Evolutionary conservation across 2,329 filamentous ascomycete species (phyloP).

Genomic region (Diaporthe eres): DNA sequence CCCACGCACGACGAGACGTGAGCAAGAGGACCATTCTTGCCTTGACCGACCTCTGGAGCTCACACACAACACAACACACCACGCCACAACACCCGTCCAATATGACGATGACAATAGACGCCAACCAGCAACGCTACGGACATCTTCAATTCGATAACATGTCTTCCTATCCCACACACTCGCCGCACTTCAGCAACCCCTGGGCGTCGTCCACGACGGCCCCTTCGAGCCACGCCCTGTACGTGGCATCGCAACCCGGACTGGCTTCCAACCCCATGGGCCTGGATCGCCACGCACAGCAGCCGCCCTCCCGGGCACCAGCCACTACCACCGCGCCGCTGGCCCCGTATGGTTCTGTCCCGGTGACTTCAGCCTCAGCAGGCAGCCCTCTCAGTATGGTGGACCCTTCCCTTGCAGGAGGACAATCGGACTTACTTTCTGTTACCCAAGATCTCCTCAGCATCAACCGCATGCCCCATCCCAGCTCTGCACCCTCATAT

Average conservation of each 20-base stretch:
- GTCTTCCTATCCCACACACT: slow-evolving; percentile 74
- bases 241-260: slow-evolving; percentile 66
- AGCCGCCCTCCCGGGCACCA: slow-evolving; percentile 60
- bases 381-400: slow-evolving; percentile 74
- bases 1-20: slow-evolving; percentile 43
- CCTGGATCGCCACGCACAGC: slow-evolving; percentile 68
- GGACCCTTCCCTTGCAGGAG: slow-evolving; percentile 68
- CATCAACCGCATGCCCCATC: slow-evolving; percentile 74
- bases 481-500: slow-evolving; percentile 75
- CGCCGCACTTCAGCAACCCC: slow-evolving; percentile 89
- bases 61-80: slow-evolving; percentile 35
- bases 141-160: slow-evolving; percentile 85
- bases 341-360: slow-evolving; percentile 79
- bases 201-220: slow-evolving; percentile 77
- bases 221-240: slow-evolving; percentile 72
- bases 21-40: slow-evolving; percentile 42
- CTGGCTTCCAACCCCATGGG: slow-evolving; percentile 72
- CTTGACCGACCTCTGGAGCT: slow-evolving; percentile 41
- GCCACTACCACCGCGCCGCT: slow-evolving; percentile 73
- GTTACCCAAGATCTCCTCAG: slow-evolving; percentile 81
- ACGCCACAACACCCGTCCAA: slow-evolving; percentile 52
- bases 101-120: slow-evolving; percentile 97
- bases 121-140: slow-evolving; percentile 85
- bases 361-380: slow-evolving; percentile 81
- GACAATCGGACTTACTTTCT: slow-evolving; percentile 77